Percentiles rank a stretch among this genome's conserved stretches.
Evolutionary conservation across 768 basidiomycete species (phyloP).

Genomic region (Xerocomellus chrysenteron): DNA sequence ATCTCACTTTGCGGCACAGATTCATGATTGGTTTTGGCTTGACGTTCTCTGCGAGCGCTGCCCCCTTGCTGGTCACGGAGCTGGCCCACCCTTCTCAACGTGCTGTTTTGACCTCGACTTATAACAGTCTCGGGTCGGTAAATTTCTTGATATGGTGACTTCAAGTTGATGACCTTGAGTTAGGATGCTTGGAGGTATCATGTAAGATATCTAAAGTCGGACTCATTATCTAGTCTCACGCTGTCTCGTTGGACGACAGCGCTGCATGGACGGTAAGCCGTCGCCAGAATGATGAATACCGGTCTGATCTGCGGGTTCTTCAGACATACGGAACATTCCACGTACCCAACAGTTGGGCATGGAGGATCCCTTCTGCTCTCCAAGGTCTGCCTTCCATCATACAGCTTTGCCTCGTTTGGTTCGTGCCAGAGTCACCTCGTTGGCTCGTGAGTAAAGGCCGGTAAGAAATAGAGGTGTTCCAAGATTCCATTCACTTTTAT

Average conservation of each 20-base stretch:
- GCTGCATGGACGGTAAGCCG: slow-evolving; percentile 59
- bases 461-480: slow-evolving; percentile 8
- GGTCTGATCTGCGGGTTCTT: background rate
- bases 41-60: slow-evolving; percentile 41
- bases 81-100: slow-evolving; percentile 51
- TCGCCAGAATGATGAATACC: background rate
- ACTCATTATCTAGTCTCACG: background rate
- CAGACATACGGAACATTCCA: slow-evolving; percentile 21
- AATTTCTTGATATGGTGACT: background rate
- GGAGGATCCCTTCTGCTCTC: slow-evolving; percentile 18
- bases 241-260: slow-evolving; percentile 22
- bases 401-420: slow-evolving; percentile 14
- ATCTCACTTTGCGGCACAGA: slow-evolving; percentile 1
- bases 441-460: slow-evolving; percentile 39
- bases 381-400: slow-evolving; percentile 12
- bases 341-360: slow-evolving; percentile 13
- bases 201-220: slow-evolving; percentile 19
- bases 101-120: slow-evolving; percentile 42
- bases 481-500: background rate
- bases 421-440: slow-evolving; percentile 40
- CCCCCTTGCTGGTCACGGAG: slow-evolving; percentile 52
- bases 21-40: slow-evolving; percentile 45
- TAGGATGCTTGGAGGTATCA: slow-evolving; percentile 33
- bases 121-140: slow-evolving; percentile 43
- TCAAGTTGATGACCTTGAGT: background rate